Conservation (phyloP, 768 basidiomycete species). For the Naganishia vaughanmartiniae region DNA sequence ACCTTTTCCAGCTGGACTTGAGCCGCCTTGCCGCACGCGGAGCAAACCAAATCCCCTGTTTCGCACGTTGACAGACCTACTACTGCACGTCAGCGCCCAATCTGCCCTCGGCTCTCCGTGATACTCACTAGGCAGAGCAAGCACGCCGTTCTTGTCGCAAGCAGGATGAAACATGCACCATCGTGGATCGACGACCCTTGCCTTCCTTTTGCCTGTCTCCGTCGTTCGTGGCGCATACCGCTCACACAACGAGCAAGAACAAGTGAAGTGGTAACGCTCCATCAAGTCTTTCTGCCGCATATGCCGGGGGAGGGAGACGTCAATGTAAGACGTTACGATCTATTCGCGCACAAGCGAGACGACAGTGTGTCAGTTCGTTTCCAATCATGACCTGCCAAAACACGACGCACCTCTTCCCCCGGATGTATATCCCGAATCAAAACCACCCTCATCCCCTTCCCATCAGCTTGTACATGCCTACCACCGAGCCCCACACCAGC, state of each 20-base stretch:
- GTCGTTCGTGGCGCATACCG: background rate
- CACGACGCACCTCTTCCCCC: slow-evolving; percentile 66
- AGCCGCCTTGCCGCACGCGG: slow-evolving; percentile 5
- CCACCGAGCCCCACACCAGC: background rate
- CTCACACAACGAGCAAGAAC: slow-evolving; percentile 65
- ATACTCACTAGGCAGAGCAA: slow-evolving; percentile 35
- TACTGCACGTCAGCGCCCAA: background rate
- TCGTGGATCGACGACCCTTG: slow-evolving; percentile 60
- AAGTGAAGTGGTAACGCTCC: slow-evolving; percentile 76
- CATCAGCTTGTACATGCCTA: slow-evolving; percentile 32
- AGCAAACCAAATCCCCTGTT: background rate
- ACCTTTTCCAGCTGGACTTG: background rate
- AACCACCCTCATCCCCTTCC: slow-evolving; percentile 63
- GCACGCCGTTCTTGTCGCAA: slow-evolving; percentile 26
- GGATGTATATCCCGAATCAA: slow-evolving; percentile 64
- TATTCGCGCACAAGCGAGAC: slow-evolving; percentile 43
- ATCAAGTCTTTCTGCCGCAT: slow-evolving; percentile 61
- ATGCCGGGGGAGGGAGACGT: slow-evolving; percentile 67
- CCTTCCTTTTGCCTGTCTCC: slow-evolving; percentile 13
- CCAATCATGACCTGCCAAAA: background rate
- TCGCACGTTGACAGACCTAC: background rate
- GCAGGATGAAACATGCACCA: slow-evolving; percentile 58
- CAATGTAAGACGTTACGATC: slow-evolving; percentile 79
- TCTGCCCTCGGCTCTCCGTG: background rate
- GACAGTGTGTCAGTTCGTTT: too few species aligned